Base-by-base conservation (phyloP, 2,329 filamentous ascomycete genomes). In the Zasmidium angulare region DNA sequence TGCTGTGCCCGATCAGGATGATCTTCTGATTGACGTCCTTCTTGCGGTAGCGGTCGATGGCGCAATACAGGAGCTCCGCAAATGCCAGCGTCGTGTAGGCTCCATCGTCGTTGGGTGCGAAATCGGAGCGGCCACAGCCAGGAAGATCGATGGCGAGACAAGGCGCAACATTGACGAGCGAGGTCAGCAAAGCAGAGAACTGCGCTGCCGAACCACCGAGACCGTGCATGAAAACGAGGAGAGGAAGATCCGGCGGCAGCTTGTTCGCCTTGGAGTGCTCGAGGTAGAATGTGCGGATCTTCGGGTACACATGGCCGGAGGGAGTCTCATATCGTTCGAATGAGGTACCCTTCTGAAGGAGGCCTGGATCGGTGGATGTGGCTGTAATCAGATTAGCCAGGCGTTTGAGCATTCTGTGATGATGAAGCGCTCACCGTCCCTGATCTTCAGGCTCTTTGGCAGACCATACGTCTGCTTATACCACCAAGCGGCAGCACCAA, bases 151-250 rank as follows among this genome's bases (percentile, higher is more conserved):
- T 86, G 2, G 91, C 90, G 43, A 96, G 82, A 72, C 93, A 96
- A 50, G 92, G 88, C 12, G 90, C 91, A 51, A 92, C 80, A 71
- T 96, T 91, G 36, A 89, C 85, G 50, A 99, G 81, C 73, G 90
- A 95, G 20, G 86, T 89, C 17, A 98, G 78, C 3, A 98, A 78
- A 26, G 89, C 86, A 56, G 90, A 84, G 71, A 97, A 98, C 71
- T 98, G 95, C 11, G 91, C 89, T 22, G 92, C 84, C 0, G 91
- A 96, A 51, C 95, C 95, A n/a, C 93, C 95, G 10, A 98, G 82
- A 1, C 95, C 95, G 71, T 98, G 95, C 58, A 98, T 82, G 71
- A 96, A 96, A 47, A 98, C 92, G 2, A 98, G 78, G 10, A 99
- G 78, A 1, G 95, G 95, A 11, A 97, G 77, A 62, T 86, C 82